Conservation (phyloP, 441 rosid species). For the Flueggea neowawraea region DNA sequence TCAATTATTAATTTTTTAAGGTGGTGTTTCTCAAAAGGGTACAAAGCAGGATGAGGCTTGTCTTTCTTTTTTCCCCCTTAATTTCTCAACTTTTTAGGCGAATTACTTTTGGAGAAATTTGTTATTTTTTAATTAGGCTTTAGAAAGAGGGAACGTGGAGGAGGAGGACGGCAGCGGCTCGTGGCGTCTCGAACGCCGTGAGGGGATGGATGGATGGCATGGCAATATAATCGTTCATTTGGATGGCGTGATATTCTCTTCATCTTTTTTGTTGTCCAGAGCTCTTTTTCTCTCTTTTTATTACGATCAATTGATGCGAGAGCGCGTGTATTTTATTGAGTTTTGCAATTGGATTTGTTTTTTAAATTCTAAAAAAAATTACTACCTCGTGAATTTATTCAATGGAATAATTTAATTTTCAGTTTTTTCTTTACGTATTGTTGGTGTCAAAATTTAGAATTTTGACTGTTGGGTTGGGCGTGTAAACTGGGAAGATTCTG, state of each 20-base stretch:
- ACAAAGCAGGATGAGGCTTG: slow-evolving; percentile 35
- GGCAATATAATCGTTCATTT: slow-evolving; percentile 22
- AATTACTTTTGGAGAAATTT: neutral
- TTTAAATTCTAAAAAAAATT: slow-evolving; percentile 2
- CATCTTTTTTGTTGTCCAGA: slow-evolving; percentile 11
- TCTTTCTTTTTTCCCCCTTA: neutral
- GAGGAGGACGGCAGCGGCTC: slow-evolving; percentile 38
- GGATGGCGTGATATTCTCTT: slow-evolving; percentile 46
- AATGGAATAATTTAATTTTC: neutral
- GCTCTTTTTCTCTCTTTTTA: neutral
- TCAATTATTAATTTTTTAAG: neutral
- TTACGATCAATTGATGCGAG: no score
- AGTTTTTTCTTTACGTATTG: no score
- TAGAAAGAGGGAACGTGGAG: neutral
- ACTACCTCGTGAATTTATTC: slow-evolving; percentile 18
- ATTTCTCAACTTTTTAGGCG: slow-evolving; percentile 46
- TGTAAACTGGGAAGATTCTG: slow-evolving; percentile 10
- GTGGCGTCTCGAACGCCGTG: slow-evolving; percentile 62
- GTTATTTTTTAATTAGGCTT: no score
- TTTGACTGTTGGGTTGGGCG: neutral
- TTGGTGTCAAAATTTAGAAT: no score
- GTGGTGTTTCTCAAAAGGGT: slow-evolving; percentile 36
- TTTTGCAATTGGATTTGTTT: neutral
- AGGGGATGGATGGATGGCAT: slow-evolving; percentile 7
- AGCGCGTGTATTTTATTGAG: neutral